Evolutionary conservation across 2,329 filamentous ascomycete genomes (phyloP).

Genomic region (Orbilia brochopaga): DNA sequence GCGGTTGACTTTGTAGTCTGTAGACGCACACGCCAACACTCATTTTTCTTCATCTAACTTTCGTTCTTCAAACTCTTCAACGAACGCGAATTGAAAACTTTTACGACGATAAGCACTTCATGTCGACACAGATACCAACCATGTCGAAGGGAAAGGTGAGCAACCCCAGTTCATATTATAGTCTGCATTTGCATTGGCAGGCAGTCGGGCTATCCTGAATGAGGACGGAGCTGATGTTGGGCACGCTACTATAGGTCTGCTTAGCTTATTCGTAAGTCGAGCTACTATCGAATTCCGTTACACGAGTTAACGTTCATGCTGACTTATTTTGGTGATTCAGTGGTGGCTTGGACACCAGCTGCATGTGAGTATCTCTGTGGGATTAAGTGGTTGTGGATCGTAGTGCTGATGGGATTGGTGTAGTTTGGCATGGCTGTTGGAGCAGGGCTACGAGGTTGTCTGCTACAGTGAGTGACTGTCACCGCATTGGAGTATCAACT

Average conservation of each 20-base stretch:
- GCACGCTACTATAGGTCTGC: constrained; percentile 56
- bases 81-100: too few relatives aligned
- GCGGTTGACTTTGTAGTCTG: too few relatives aligned
- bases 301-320: constrained; percentile 11
- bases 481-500: not conserved
- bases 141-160: constrained; percentile 50
- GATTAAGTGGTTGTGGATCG: not conserved
- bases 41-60: too few relatives aligned
- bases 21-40: too few relatives aligned
- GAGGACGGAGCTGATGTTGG: constrained; percentile 6
- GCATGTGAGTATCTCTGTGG: constrained; percentile 59
- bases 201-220: too few relatives aligned
- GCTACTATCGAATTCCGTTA: not conserved
- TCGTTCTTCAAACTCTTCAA: too few relatives aligned
- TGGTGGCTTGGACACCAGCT: constrained; percentile 61
- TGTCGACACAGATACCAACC: constrained; percentile 34
- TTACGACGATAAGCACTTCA: not conserved
- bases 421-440: constrained; percentile 57
- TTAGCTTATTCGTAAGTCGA: constrained; percentile 58
- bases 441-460: constrained; percentile 68
- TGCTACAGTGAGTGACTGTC: constrained; percentile 62
- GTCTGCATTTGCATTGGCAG: too few relatives aligned
- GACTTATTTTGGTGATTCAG: constrained; percentile 50
- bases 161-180: too few relatives aligned
- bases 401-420: constrained; percentile 15